Conservation (phyloP, 345 rosid species). For the Gossypium mustelinum region DNA sequence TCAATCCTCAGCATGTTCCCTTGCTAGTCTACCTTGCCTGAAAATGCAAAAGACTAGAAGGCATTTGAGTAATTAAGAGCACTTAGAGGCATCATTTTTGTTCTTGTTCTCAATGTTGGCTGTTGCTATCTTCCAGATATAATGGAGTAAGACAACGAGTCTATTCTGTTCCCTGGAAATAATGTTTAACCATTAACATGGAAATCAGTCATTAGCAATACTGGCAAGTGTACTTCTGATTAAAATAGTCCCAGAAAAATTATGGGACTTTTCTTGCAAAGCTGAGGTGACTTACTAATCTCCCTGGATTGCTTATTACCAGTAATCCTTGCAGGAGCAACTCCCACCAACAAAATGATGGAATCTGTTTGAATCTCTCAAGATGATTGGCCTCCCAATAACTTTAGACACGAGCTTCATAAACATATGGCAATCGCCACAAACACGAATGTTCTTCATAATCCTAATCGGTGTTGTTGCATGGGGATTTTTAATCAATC, state of each 20-base stretch:
- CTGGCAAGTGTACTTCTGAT: neutral
- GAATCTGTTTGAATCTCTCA: conserved; percentile 58
- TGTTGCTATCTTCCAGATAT: neutral
- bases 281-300: neutral
- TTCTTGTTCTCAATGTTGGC: neutral
- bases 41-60: neutral
- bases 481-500: conserved; percentile 38
- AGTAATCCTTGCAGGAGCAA: conserved; percentile 57
- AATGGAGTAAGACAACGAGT: neutral
- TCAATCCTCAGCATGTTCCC: neutral
- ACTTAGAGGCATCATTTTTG: neutral
- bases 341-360: conserved; percentile 58
- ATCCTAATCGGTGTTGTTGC: conserved; percentile 45
- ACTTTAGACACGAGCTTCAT: conserved; percentile 47
- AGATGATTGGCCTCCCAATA: conserved; percentile 32
- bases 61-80: neutral
- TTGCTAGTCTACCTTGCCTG: neutral
- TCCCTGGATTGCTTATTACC: conserved; percentile 26
- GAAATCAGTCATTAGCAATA: neutral
- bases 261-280: neutral
- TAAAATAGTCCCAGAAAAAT: neutral
- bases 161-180: neutral
- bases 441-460: conserved; percentile 59
- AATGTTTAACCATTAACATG: neutral
- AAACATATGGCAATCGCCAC: conserved; percentile 55